Evolutionary conservation across 192 early-diverging fungal genomes (phyloP).

Genomic region (Rhizophlyctis rosea): DNA sequence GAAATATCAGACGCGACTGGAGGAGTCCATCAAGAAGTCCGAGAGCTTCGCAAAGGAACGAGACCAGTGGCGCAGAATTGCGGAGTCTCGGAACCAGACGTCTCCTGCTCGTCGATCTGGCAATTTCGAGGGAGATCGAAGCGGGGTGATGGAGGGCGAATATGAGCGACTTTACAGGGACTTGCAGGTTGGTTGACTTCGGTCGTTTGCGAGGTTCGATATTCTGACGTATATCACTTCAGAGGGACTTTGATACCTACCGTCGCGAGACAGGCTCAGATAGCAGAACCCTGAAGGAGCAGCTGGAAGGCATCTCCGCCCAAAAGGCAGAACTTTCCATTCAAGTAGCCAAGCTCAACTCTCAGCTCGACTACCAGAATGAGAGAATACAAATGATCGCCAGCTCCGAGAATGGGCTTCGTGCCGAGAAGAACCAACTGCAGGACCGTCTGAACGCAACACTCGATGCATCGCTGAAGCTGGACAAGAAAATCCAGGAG

Average conservation of each 20-base stretch:
- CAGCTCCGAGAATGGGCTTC: constrained; percentile 50
- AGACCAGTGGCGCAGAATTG: constrained; percentile 36
- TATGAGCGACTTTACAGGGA: constrained; percentile 19
- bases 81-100: constrained; percentile 3
- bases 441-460: constrained; percentile 55
- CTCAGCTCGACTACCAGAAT: constrained; percentile 5
- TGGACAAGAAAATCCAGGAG: constrained; percentile 62
- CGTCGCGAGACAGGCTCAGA: constrained; percentile 61
- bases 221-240: too few species aligned
- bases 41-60: constrained; percentile 50
- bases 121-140: neutral
- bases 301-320: constrained; percentile 44
- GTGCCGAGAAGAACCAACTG: constrained; percentile 60
- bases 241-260: constrained; percentile 65
- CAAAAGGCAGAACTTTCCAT: constrained; percentile 63
- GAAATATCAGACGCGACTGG: neutral
- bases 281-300: constrained; percentile 50
- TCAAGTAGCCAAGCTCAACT: constrained; percentile 45
- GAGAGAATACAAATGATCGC: constrained; percentile 63
- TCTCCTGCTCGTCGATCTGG: neutral
- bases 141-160: constrained; percentile 3
- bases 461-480: constrained; percentile 44
- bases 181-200: too few species aligned
- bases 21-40: constrained; percentile 7
- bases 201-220: too few species aligned